A percentile compares a stretch with the other conserved stretches of the same genome.
Evolutionary conservation across 129 eudicot genomes (phyloP).

Genomic region (Helichrysum umbraculigerum): DNA sequence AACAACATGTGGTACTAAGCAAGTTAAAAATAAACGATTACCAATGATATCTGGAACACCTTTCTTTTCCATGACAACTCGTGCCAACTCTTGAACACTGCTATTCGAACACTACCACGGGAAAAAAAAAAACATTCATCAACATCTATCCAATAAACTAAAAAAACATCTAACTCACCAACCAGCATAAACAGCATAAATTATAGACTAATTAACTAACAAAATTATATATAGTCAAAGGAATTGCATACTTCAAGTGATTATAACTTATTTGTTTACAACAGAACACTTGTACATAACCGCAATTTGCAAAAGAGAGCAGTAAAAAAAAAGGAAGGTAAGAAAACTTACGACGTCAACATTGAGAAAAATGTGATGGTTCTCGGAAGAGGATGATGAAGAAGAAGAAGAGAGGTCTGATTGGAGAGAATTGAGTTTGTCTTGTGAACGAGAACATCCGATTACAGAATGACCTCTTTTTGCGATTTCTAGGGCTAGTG

Average conservation of each 20-base stretch:
- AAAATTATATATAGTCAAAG: too few species aligned
- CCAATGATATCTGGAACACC: slow-evolving; percentile 90
- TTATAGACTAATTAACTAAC: too few species aligned
- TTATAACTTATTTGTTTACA: too few species aligned
- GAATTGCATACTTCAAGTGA: too few species aligned
- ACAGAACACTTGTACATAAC: too few species aligned
- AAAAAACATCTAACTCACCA: not conserved
- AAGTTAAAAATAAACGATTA: slow-evolving; percentile 16
- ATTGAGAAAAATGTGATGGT: slow-evolving; percentile 53
- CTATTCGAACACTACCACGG: slow-evolving; percentile 55
- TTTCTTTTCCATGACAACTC: slow-evolving; percentile 77
- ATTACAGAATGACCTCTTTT: slow-evolving; percentile 81
- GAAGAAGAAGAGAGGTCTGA: slow-evolving; percentile 57
- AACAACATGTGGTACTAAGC: not conserved
- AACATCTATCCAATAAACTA: not conserved
- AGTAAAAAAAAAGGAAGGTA: not conserved
- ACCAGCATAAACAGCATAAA: not conserved
- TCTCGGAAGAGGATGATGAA: slow-evolving; percentile 31
- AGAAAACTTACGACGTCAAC: slow-evolving; percentile 63
- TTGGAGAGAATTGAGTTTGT: slow-evolving; percentile 59
- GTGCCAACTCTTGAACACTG: slow-evolving; percentile 82
- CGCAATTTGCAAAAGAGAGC: not conserved
- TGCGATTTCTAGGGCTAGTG: slow-evolving; percentile 82
- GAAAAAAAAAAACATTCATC: not conserved
- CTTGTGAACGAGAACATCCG: slow-evolving; percentile 85